These are phyloP conservation scores for Marchantia polymorpha DNA, from an alignment of 225 moss, liverwort and hornwort species.

Conservation along the genomic window DNA sequence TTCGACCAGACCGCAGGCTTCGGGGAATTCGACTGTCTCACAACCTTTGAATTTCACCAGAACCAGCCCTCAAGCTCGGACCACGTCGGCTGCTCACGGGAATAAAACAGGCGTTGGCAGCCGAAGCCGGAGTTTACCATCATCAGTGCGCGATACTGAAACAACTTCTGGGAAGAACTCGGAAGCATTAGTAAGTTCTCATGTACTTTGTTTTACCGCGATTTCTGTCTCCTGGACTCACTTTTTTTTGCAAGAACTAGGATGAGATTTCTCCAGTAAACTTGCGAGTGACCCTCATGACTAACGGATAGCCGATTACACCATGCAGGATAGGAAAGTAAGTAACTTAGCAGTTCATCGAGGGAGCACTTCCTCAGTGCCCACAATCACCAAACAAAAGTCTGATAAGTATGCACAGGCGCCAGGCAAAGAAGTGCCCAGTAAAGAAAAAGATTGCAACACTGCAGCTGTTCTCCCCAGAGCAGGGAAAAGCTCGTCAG, in stretches of 20 bases:
- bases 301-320: background rate
- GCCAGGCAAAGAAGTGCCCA: slow-evolving; percentile 18
- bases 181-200: slow-evolving; percentile 22
- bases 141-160: slow-evolving; percentile 3
- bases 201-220: background rate
- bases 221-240: background rate
- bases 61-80: slow-evolving; percentile 17
- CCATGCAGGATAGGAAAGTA: slow-evolving; percentile 31
- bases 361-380: slow-evolving; percentile 30
- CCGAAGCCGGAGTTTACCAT: slow-evolving; percentile 28
- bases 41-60: slow-evolving; percentile 6
- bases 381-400: slow-evolving; percentile 33
- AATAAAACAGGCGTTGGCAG: slow-evolving; percentile 15
- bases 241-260: background rate
- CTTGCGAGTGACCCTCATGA: too few species aligned
- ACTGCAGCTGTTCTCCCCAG: slow-evolving; percentile 6
- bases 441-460: slow-evolving; percentile 25
- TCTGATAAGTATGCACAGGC: slow-evolving; percentile 18
- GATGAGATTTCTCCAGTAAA: background rate
- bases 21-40: slow-evolving; percentile 9
- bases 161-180: slow-evolving; percentile 19
- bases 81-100: background rate
- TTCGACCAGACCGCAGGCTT: slow-evolving; percentile 18
- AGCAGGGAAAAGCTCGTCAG: slow-evolving; percentile 20
- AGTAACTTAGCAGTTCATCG: slow-evolving; percentile 23